phyloP scores from a whole-genome alignment of 805 yeast species.

The Starmerella vitae region DNA sequence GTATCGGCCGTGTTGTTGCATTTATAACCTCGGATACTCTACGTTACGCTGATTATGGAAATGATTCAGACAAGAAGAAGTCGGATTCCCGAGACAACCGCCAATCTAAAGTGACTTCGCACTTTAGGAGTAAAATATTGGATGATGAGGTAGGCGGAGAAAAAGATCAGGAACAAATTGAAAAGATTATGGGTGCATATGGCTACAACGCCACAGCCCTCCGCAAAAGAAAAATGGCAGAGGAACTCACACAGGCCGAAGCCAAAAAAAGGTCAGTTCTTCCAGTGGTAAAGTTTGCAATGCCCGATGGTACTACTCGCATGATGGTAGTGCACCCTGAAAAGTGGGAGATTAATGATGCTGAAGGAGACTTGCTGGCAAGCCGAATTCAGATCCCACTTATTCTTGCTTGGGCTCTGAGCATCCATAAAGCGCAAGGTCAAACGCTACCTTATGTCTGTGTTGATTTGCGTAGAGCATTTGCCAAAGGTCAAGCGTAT shows the following conservation, averaged over 20 bases:
- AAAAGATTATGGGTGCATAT: conserved; percentile 4
- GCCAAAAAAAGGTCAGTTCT: conserved; percentile 22
- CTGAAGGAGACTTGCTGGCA: conserved; percentile 51
- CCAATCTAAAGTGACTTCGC: not conserved
- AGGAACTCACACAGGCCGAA: conserved; percentile 2
- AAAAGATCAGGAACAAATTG: not conserved
- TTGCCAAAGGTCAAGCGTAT: conserved; percentile 91
- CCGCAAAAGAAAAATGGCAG: conserved; percentile 12
- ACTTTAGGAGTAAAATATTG: not conserved
- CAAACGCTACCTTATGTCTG: conserved; percentile 64
- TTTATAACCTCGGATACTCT: conserved; percentile 29
- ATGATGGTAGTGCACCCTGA: conserved; percentile 74
- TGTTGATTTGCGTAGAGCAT: conserved; percentile 62
- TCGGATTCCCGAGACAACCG: no score
- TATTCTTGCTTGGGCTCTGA: conserved; percentile 90
- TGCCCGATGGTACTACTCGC: conserved; percentile 58
- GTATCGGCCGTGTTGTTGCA: conserved; percentile 62
- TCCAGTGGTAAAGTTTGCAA: conserved; percentile 67
- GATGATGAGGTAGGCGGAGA: not conserved
- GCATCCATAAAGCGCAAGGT: conserved; percentile 94
- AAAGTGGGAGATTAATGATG: conserved; percentile 68
- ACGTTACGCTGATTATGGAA: not conserved
- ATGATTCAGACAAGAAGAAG: not conserved
- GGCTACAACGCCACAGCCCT: conserved; percentile 1
- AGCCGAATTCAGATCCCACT: conserved; percentile 71